phyloP scores from a whole-genome alignment of 257 asterid genomes.

The Solanum pennellii region DNA sequence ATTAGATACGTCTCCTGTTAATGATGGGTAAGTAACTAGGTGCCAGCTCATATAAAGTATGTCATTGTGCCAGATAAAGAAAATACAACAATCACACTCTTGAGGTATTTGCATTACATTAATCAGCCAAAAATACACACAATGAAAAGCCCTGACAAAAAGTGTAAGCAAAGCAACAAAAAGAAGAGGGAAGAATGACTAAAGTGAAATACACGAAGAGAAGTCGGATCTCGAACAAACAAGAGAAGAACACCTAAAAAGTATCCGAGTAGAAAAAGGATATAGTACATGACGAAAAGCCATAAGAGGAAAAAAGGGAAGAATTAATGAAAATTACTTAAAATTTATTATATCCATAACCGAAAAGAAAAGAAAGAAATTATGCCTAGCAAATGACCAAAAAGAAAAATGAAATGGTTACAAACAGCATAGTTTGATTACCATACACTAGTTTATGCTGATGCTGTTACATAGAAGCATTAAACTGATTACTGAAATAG shows the following conservation, averaged over 20 bases:
- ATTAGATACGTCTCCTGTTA: background rate
- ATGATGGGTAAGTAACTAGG: background rate
- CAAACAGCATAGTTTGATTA: background rate
- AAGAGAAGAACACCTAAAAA: background rate
- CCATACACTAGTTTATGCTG: background rate
- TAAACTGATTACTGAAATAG: background rate
- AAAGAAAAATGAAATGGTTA: background rate
- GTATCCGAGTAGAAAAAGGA: background rate
- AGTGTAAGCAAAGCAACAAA: background rate
- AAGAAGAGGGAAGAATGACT: background rate
- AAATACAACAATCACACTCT: background rate
- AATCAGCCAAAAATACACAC: background rate
- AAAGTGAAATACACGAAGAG: background rate
- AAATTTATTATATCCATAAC: background rate
- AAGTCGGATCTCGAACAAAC: background rate
- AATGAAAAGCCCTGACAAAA: background rate
- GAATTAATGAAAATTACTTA: background rate
- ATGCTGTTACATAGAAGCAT: background rate
- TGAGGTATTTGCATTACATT: background rate
- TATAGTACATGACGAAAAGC: background rate
- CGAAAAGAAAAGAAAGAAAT: background rate
- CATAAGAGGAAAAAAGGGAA: background rate
- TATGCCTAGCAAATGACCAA: background rate
- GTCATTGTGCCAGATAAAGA: background rate
- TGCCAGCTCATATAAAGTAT: background rate